Evolutionary conservation across 352 stramenopile species (phyloP), one percentile per base, ranked within the genome.

Genomic region (Globisporangium lucens): DNA sequence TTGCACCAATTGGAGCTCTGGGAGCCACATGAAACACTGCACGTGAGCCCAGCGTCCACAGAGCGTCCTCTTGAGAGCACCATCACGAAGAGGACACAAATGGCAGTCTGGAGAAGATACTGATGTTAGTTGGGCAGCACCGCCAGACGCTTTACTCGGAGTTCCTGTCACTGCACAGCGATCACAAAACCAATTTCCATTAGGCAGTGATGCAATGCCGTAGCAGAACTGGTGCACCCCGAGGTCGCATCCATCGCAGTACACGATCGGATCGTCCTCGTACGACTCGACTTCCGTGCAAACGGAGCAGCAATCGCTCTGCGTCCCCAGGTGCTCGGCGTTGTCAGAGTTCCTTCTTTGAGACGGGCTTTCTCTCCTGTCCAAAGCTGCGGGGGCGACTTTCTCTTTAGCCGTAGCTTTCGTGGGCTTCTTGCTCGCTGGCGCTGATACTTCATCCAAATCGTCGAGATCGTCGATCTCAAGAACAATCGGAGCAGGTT

Each of bases 161-260:
- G 38, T 30, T 33, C 13, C 27, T 73, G 27, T 47, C 33, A 62
- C 52, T 8, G 7, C 41, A 73, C 80, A 94, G 10, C 67, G 67
- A 41, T 95, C 88, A 57, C 93, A 98, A 56, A 89, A 94, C 88
- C 89, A 98, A 17, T 93, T 86, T 5, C 79, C 88, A 60, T 63
- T 77, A 2, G 89, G 89, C 13, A 97, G 61, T 3, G 61, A 20
- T 7, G 70, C 70, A 10, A 98, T 81, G 4, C 87, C 89, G 59
- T 97, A 98, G 75, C 91, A 98, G 64, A 89, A 89, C 70, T 98
- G 90, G 73, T 98, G 91, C 3, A 97, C 87, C 4, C 82, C 77
- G 22, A 94, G 74, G 66, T 97, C 78, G 60, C 91, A 98, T 5
- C 88, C 88, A 56, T 96, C 91, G 58, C 91, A 98, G 69, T 95